phyloP scores from a whole-genome alignment of 208 protist genomes.

The Phytomonas serpens region DNA sequence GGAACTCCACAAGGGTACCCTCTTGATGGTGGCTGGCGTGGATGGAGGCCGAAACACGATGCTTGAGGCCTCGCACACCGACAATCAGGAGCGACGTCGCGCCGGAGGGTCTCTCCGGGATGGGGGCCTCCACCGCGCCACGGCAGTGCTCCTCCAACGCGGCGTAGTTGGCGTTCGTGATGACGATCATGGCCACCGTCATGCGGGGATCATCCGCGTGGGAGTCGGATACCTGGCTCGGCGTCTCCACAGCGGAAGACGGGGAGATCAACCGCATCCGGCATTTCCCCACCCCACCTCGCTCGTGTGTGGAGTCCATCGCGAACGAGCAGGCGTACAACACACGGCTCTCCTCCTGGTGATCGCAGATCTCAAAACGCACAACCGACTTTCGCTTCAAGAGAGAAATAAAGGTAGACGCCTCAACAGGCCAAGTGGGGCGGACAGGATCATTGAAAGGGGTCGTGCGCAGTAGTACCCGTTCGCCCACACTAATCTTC shows the following conservation, averaged over 20 bases:
- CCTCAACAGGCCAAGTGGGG: slow-evolving; percentile 58
- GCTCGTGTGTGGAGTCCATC: slow-evolving; percentile 40
- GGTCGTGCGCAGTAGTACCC: slow-evolving; percentile 57
- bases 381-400: slow-evolving; percentile 50
- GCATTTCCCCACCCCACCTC: slow-evolving; percentile 54
- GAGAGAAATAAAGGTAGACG: slow-evolving; percentile 76
- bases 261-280: slow-evolving; percentile 21
- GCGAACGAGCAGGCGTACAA: slow-evolving; percentile 48
- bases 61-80: slow-evolving; percentile 54
- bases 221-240: slow-evolving; percentile 2
- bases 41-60: slow-evolving; percentile 72
- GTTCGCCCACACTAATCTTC: slow-evolving; percentile 49
- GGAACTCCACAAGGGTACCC: slow-evolving; percentile 22
- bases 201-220: not conserved
- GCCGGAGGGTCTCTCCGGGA: slow-evolving; percentile 9
- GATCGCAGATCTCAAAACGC: slow-evolving; percentile 58
- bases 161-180: slow-evolving; percentile 13
- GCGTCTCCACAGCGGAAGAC: slow-evolving; percentile 4
- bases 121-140: not conserved
- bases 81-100: slow-evolving; percentile 59
- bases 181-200: not conserved
- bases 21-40: slow-evolving; percentile 36
- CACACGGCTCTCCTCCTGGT: slow-evolving; percentile 22
- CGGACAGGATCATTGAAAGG: slow-evolving; percentile 29
- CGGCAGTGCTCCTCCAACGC: not conserved